Base-by-base conservation (phyloP, 768 basidiomycete species). In the Tricholoma sp. region DNA sequence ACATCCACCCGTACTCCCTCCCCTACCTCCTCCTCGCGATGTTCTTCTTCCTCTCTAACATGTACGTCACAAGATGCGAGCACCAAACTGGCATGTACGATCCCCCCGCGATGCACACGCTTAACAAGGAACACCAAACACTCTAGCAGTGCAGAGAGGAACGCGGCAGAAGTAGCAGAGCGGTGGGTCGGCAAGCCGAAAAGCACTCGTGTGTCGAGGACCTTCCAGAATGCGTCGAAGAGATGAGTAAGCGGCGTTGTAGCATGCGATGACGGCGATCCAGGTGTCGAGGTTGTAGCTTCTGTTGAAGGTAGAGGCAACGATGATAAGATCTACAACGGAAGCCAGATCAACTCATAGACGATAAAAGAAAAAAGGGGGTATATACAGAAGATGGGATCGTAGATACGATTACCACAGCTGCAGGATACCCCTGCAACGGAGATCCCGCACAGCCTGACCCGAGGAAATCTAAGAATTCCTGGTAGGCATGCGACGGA, bases 191-290 rank as follows among this genome's bases (percentile, higher is more conserved):
- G 47, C 9, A 87, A 75, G 0, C 83, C 75, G 34, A 77, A 81
- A 4, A 90, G 75, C 0, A 87, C 83, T 20, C 83, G 80, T 6
- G 82, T 81, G 52, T 89, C 85, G 1, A 91, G 68, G 0, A 91
- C 93, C 13, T 84, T 80, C 93, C 94, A 97, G 63, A 98, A 85
- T 0, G 91, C 82, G 0, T 76, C 70, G 65, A 93, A 89, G 42
- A 96, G 72, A 29, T 78, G 75, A 2, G 73, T 61, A 2, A 87
- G 66, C 51, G 67, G 72, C 42, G 67, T 37, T 13, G 59, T 53
- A 29, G 63, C 54, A 8, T 54, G 56, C 11, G 63, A 55, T 28
- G 44, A 5, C 8, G 44, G 15, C 24, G 24, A 24, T 24, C 24
- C 24, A 24, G 24, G 4, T 24, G 20, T 47, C 28, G 44, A 29